Base-by-base conservation (phyloP, 2,329 filamentous ascomycete genomes). In the Fragosphaeria purpurea region DNA sequence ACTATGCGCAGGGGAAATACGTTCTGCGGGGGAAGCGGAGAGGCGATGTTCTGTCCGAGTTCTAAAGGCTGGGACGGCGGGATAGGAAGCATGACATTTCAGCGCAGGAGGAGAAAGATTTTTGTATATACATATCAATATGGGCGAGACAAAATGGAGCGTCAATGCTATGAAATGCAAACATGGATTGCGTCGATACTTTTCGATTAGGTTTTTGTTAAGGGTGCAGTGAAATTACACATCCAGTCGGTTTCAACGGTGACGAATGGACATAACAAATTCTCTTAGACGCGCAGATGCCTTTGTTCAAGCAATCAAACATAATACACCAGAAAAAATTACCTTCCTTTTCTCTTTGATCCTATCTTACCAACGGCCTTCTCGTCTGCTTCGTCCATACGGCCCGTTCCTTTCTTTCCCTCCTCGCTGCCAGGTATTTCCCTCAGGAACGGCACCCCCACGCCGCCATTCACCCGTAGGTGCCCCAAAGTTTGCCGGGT, bases 1-100 rank as follows among this genome's bases (percentile, higher is more conserved):
- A 22, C 22, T 47, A 56, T 60, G 6, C 31, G 7, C 61, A 97
- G 91, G 93, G 91, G 62, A 88, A 91, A 64, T 95, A 74, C 67
- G 78, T 94, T 46, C 67, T 96, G 60, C 80, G 89, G 60, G 91
- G 83, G 52, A 97, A 97, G 83, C 78, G 87, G 67, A 85, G 80
- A 69, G 90, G 88, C 50, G 91, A 97, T 64, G 75, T 83, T n/a
- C 76, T 94, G 62, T 72, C 74, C 50, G 90, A 97, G 70, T 91
- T 78, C 67, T 97, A 73, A 63, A 61, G 11, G 8, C 47, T 39
- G 39, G 31, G 22, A 22, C 22, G 22, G 22, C 22, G 22, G 22
- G 22, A 22, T 22, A 22, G 22, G 22, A 22, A 22, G 22, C 22
- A 22, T 41, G 22, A 35, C 6, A 13, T 6, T 38, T 32, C 11